These are phyloP conservation scores for Coprinellus micaceus DNA, from an alignment of 768 basidiomycete genomes.

Conservation along the genomic window DNA sequence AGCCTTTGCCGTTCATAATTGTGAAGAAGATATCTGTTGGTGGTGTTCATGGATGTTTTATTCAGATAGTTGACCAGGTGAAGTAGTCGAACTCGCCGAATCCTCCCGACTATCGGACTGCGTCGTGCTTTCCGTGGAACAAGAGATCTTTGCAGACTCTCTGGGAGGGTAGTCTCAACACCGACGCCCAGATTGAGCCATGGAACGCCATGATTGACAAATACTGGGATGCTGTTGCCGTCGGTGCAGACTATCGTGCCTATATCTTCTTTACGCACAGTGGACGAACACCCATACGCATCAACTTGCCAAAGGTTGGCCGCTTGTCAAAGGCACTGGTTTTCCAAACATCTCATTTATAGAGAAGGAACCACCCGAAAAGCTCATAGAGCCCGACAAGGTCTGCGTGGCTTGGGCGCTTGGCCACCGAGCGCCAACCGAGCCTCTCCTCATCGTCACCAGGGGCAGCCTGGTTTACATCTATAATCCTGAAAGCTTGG, in stretches of 20 bases:
- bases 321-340: background rate
- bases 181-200: constrained; percentile 24
- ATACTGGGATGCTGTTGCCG: constrained; percentile 51
- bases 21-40: constrained; percentile 43
- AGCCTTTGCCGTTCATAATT: constrained; percentile 39
- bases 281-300: constrained; percentile 28
- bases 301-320: constrained; percentile 33
- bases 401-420: constrained; percentile 59
- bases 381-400: constrained; percentile 27
- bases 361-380: constrained; percentile 3
- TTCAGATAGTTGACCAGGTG: background rate
- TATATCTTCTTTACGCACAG: constrained; percentile 36
- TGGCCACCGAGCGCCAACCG: constrained; percentile 35
- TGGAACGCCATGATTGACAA: constrained; percentile 47
- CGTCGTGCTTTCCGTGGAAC: constrained; percentile 50
- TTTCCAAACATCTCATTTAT: background rate
- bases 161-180: constrained; percentile 32
- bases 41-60: constrained; percentile 14
- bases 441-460: constrained; percentile 61
- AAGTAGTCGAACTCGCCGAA: constrained; percentile 25
- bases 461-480: constrained; percentile 53
- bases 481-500: constrained; percentile 40
- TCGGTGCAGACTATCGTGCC: constrained; percentile 35
- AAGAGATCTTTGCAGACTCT: constrained; percentile 33
- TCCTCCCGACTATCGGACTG: constrained; percentile 32